These are phyloP conservation scores for Malania oleifera DNA, from an alignment of 164 flowering plant species.

Conservation along the genomic window DNA sequence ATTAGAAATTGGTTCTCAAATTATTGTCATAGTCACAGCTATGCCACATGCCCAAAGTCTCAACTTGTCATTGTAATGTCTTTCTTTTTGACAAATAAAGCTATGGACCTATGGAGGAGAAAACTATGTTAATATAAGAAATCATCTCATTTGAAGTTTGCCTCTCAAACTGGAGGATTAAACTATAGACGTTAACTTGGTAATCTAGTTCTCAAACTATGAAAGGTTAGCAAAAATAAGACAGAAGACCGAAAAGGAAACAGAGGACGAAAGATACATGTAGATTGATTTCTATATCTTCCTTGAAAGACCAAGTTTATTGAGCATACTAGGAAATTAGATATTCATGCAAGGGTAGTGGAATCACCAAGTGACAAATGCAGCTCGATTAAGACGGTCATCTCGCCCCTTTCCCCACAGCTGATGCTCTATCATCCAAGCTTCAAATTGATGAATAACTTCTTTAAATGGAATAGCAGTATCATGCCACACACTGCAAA, in stretches of 20 bases:
- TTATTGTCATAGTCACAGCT: no score
- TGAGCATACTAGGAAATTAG: not conserved
- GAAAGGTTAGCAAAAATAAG: not conserved
- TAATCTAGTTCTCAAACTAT: no score
- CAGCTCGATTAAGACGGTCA: conserved; percentile 59
- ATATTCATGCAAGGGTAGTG: not conserved
- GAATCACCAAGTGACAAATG: conserved; percentile 93
- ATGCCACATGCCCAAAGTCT: no score
- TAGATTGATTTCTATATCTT: not conserved
- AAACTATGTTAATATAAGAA: no score
- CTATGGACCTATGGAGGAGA: no score
- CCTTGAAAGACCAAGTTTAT: not conserved
- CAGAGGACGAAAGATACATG: not conserved
- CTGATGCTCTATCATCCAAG: conserved; percentile 62
- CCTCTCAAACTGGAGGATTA: no score
- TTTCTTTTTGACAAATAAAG: no score
- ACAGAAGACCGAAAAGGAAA: not conserved
- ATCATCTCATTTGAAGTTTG: no score
- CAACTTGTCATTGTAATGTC: no score
- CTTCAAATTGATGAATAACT: conserved; percentile 75
- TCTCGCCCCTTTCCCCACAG: conserved; percentile 52
- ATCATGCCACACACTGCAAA: conserved; percentile 94
- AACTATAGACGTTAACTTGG: no score
- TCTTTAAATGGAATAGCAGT: conserved; percentile 77
- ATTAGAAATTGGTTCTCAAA: no score